These are phyloP conservation scores for Seiridium unicorne DNA, from an alignment of 2,329 filamentous ascomycete genomes.

Conservation along the genomic window DNA sequence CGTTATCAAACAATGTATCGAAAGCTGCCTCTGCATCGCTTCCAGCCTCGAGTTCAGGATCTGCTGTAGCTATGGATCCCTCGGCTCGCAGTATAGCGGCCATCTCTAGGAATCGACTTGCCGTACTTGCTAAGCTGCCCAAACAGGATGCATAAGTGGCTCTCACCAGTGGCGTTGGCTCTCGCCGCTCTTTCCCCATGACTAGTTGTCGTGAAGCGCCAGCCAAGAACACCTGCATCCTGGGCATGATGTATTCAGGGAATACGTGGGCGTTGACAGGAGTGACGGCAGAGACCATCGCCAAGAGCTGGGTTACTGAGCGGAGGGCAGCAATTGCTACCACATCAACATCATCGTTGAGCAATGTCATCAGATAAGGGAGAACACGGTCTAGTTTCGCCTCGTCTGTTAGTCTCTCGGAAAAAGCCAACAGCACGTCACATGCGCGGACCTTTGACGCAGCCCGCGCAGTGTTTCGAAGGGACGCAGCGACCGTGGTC, in stretches of 20 bases:
- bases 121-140: slow-evolving; percentile 82
- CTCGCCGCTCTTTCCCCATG: slow-evolving; percentile 35
- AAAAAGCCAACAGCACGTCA: slow-evolving; percentile 87
- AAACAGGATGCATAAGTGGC: slow-evolving; percentile 93
- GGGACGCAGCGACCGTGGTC: slow-evolving; percentile 81
- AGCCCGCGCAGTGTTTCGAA: slow-evolving; percentile 85
- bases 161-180: slow-evolving; percentile 70
- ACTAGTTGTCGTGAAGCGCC: slow-evolving; percentile 34
- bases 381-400: slow-evolving; percentile 91
- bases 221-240: slow-evolving; percentile 55
- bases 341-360: slow-evolving; percentile 79
- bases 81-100: slow-evolving; percentile 84
- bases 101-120: slow-evolving; percentile 83
- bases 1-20: slow-evolving; percentile 82
- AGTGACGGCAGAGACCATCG: slow-evolving; percentile 85
- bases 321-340: slow-evolving; percentile 84
- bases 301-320: slow-evolving; percentile 83
- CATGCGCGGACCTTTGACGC: slow-evolving; percentile 87
- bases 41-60: slow-evolving; percentile 77
- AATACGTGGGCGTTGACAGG: slow-evolving; percentile 70
- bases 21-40: slow-evolving; percentile 67
- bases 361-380: slow-evolving; percentile 80
- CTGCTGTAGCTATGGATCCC: slow-evolving; percentile 72
- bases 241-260: slow-evolving; percentile 65
- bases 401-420: slow-evolving; percentile 89